These are phyloP conservation scores for Nakazawaea molendinolei DNA, from an alignment of 805 yeast species.

Conservation along the genomic window DNA sequence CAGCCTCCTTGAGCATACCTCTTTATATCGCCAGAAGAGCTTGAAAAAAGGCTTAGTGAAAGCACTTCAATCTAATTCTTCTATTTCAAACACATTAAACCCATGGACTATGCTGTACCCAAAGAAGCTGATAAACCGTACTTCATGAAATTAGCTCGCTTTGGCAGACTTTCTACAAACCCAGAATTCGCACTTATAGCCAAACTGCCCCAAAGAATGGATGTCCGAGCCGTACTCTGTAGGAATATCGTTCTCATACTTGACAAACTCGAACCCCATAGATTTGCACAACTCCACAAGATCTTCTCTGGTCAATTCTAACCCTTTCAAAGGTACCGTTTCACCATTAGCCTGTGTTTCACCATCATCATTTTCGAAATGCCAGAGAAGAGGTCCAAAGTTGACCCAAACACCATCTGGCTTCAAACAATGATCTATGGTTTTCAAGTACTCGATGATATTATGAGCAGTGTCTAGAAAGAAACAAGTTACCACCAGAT, in stretches of 20 bases:
- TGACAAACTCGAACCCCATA: slow-evolving; percentile 45
- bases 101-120: too few relatives aligned
- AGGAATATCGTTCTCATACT: slow-evolving; percentile 35
- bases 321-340: slow-evolving; percentile 38
- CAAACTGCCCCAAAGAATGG: slow-evolving; percentile 44
- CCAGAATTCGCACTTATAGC: slow-evolving; percentile 65
- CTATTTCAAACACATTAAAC: too few relatives aligned
- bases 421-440: slow-evolving; percentile 39
- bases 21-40: too few relatives aligned
- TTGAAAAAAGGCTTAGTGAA: too few relatives aligned
- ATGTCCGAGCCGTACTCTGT: slow-evolving; percentile 50
- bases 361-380: slow-evolving; percentile 48
- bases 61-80: too few relatives aligned
- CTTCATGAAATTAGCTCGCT: too few relatives aligned
- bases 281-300: slow-evolving; percentile 35
- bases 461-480: slow-evolving; percentile 62
- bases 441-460: slow-evolving; percentile 47
- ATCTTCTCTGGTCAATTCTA: slow-evolving; percentile 56
- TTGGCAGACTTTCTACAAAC: slow-evolving; percentile 49
- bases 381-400: slow-evolving; percentile 70
- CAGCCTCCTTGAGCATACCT: too few relatives aligned
- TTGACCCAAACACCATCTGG: slow-evolving; percentile 52
- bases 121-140: too few relatives aligned
- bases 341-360: slow-evolving; percentile 21
- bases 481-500: slow-evolving; percentile 47